A percentile compares a stretch with the other conserved stretches of the same genome.
These are phyloP conservation scores for Tetradesmus lagerheimii DNA, from an alignment of 139 green algal genomes.

Conservation along the genomic window DNA sequence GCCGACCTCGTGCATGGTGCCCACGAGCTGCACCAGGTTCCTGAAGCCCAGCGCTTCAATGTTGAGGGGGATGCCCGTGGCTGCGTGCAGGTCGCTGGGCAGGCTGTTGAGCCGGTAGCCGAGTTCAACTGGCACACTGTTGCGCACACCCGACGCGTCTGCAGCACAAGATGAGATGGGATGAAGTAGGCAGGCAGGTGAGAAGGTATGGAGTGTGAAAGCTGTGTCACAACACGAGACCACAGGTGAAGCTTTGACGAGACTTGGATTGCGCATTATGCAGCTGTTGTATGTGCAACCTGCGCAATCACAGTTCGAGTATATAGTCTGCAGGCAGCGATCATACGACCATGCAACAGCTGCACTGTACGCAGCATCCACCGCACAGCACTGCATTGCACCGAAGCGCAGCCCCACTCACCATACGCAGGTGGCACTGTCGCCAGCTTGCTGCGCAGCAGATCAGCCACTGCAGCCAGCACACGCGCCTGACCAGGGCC, in stretches of 20 bases:
- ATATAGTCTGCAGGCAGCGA: too few relatives aligned
- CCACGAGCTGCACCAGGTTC: slow-evolving; percentile 42
- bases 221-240: too few relatives aligned
- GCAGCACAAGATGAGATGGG: neutral
- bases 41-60: slow-evolving; percentile 7
- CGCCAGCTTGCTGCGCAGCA: slow-evolving; percentile 23
- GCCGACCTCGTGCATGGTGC: slow-evolving; percentile 3
- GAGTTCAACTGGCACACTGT: neutral
- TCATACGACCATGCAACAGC: neutral
- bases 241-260: too few relatives aligned
- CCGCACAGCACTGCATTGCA: neutral
- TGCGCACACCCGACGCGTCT: slow-evolving; percentile 19
- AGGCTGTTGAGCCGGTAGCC: slow-evolving; percentile 28
- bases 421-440: slow-evolving; percentile 22
- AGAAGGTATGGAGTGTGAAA: too few relatives aligned
- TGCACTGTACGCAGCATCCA: neutral
- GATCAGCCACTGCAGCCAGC: slow-evolving; percentile 14
- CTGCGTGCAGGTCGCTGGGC: neutral
- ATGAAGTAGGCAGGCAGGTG: neutral
- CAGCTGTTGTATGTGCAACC: too few relatives aligned
- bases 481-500: neutral
- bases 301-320: too few relatives aligned
- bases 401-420: neutral
- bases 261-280: too few relatives aligned
- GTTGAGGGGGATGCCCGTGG: slow-evolving; percentile 8